Base-by-base conservation (phyloP, 306 rosid genomes). In the Alnus glutinosa region DNA sequence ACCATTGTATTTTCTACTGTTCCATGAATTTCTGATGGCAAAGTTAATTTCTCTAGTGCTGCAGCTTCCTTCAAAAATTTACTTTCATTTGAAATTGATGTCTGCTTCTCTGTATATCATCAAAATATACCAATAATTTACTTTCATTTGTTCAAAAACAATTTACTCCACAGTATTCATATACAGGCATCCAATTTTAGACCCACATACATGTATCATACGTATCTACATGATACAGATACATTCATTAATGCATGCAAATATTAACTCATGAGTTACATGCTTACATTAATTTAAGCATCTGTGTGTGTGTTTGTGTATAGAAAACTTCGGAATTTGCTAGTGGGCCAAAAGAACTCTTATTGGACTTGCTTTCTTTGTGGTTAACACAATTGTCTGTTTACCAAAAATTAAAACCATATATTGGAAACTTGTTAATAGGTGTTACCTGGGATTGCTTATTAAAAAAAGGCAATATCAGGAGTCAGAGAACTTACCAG, bases 11-110 rank as follows among this genome's bases (percentile, higher is more conserved):
- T 75, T 73, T 75, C 88, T 11, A 47, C 42, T 11, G 72, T 76
- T 83, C 30, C 85, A 55, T 62, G 78, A 55, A 72, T 80, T 70
- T 48, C 76, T 48, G 81, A 75, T 59, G 97, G 91, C 81, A 51
- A 76, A 69, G 88, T 74, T 67, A 95, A 89, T 73, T 89, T 95
- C 78, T 87, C 76, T 72, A 95, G 92, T 79, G 87, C 75, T 67
- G 82, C 68, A 75, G 81, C 83, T 81, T 89, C 94, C 75, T 73
- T 66, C 6, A 84, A 75, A 79, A 74, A 84, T 70, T 71, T 85
- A 3, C 80, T 81, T 77, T 87, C 54, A 37, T 79, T 81, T 62
- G 74, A 66, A 14, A 71, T 48, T 48, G 73, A 76, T 28, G 78
- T 84, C 76, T 71, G 76, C 70, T 5, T 79, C 75, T 86, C 97